Conservation (phyloP, 2,329 filamentous ascomycete species). For the Fusarium ambrosium region DNA sequence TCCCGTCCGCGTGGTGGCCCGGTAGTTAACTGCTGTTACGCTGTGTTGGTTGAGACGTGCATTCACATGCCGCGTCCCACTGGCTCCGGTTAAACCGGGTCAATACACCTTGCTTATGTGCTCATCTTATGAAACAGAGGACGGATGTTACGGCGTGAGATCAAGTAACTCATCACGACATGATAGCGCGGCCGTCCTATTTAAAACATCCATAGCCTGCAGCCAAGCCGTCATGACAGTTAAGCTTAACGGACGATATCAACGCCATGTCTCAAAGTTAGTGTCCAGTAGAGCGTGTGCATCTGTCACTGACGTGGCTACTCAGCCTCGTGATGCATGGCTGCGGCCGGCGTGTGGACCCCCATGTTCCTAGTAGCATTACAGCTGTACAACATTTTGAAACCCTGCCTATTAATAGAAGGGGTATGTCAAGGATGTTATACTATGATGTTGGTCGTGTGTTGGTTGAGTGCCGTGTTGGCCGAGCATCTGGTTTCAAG, state of each 20-base stretch:
- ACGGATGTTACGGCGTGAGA: no score
- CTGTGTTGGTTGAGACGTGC: neutral
- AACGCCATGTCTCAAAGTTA: neutral
- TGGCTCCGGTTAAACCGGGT: neutral
- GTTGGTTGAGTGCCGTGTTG: neutral
- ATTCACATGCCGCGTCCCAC: neutral
- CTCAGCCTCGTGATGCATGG: neutral
- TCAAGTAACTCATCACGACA: no score
- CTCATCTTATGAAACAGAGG: neutral
- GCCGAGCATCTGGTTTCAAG: neutral
- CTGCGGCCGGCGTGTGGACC: neutral
- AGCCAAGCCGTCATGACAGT: neutral
- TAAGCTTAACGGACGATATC: neutral
- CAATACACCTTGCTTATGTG: neutral
- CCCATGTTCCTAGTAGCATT: neutral
- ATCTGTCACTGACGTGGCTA: neutral
- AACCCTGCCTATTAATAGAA: conserved; percentile 1
- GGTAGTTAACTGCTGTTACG: neutral
- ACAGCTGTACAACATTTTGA: neutral
- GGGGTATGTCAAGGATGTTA: neutral
- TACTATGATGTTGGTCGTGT: neutral
- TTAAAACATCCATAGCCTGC: neutral
- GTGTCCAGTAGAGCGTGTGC: neutral
- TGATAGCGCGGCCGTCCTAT: neutral
- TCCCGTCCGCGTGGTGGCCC: neutral